Evolutionary conservation across 495 filamentous ascomycete genomes (phyloP), one percentile per base, ranked within the genome.

Genomic region (Chaetomidium leptoderma): DNA sequence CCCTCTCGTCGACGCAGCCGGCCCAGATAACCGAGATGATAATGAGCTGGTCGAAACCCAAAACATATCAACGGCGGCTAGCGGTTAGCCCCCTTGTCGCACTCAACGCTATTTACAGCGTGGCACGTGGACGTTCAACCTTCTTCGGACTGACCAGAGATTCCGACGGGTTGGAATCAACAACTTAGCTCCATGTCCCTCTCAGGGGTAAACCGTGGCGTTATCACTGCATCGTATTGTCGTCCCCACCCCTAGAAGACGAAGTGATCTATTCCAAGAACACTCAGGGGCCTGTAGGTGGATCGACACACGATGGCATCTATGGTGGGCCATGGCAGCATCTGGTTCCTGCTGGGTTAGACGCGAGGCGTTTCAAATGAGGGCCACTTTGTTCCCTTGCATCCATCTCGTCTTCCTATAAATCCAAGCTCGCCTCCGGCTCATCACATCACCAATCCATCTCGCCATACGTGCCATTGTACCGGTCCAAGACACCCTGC

Each of bases 21-120:
- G 2, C n/a, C 44, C 44, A 46, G 24, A 19, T 4, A 35, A 6
- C 46, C 29, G 46, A 35, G 17, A 49, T 35, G 29, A 33, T 21
- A 33, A 10, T 7, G 29, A 29, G 45, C 29, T 8, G 9, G n/a
- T 33, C 29, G 45, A 48, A 21, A 33, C 29, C 9, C 32, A 11
- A 37, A 51, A 36, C 48, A 26, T n/a, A 14, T 17, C 32, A 17
- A 26, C 48, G 21, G 11, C 48, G 19, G 6, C 32, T 37, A 6
- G 43, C 10, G 21, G 10, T n/a, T 4, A 36, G 16, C 48, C 24
- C 8, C 32, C 11, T 39, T 7, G 26, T 9, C 14, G 26, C 19
- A 8, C 7, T 35, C n/a, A 29, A 33, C 50, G 9, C 57, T 59
- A 59, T 59, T 59, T 59, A 40, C 49, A 32, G 56, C 23, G 27